Conservation (phyloP, 2,329 filamentous ascomycete species). For the Corynespora cassiicola region DNA sequence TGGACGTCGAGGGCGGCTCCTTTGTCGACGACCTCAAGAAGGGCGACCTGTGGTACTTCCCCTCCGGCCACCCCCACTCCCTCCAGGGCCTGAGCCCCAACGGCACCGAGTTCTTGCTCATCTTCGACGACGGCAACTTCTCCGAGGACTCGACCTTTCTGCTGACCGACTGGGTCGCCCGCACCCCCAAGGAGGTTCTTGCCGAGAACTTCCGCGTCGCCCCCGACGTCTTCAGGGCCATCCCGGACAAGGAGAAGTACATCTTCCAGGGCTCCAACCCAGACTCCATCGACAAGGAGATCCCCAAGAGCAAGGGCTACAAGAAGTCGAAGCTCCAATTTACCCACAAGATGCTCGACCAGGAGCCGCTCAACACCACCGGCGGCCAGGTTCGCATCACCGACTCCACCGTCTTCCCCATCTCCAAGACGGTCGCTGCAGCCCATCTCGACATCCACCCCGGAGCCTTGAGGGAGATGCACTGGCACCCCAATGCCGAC, state of each 20-base stretch:
- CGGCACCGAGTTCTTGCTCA: slow-evolving; percentile 69
- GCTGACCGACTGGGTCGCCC: slow-evolving; percentile 75
- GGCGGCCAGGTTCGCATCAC: slow-evolving; percentile 77
- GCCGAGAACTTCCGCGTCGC: slow-evolving; percentile 78
- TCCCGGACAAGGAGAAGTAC: slow-evolving; percentile 73
- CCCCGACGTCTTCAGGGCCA: slow-evolving; percentile 72
- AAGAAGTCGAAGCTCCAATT: slow-evolving; percentile 73
- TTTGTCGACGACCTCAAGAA: slow-evolving; percentile 79
- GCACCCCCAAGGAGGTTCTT: slow-evolving; percentile 74
- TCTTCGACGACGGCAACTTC: slow-evolving; percentile 67
- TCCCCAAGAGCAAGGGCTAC: slow-evolving; percentile 65
- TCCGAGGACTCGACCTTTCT: slow-evolving; percentile 74
- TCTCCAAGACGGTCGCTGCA: slow-evolving; percentile 75
- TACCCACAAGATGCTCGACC: slow-evolving; percentile 74
- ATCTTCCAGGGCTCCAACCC: slow-evolving; percentile 76
- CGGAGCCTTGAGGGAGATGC: slow-evolving; percentile 77
- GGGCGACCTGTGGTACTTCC: slow-evolving; percentile 84
- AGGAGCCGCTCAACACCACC: slow-evolving; percentile 68
- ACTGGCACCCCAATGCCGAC: slow-evolving; percentile 82
- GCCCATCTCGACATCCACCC: slow-evolving; percentile 75
- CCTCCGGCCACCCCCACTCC: slow-evolving; percentile 77
- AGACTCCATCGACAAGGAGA: slow-evolving; percentile 69
- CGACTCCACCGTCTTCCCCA: slow-evolving; percentile 77
- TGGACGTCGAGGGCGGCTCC: slow-evolving; percentile 77
- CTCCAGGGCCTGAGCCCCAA: slow-evolving; percentile 74